Evolutionary conservation across 2,329 filamentous ascomycete species (phyloP), one percentile per base, ranked within the genome.

Genomic region (Knufia petricola): DNA sequence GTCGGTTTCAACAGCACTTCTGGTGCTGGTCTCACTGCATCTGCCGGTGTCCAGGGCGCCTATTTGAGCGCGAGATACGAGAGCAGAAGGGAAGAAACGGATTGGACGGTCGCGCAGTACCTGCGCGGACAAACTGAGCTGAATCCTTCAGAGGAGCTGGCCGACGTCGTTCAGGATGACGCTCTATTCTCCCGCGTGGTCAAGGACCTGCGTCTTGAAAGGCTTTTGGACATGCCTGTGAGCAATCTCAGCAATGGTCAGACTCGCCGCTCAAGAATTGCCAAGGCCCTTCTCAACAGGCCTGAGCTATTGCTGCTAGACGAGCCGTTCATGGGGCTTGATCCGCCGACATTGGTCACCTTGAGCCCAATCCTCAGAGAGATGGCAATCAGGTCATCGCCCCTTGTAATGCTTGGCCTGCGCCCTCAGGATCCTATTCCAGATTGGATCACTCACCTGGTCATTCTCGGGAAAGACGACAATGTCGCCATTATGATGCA

Each of bases 171-270:
- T 8, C 66, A 76, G 1, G 73, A 80, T 37, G 59, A 68, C 20
- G 56, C 65, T 3, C 64, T 79, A 0, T 64, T 94, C 32, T 64
- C 74, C 12, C 73, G 76, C 7, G 79, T 95, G 0, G 76, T 88
- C 13, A 62, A 63, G 4, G 83, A 94, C 58, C 68, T 98, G 48
- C 76, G 77, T 43, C 70, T 98, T 12, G 70, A 74, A 0, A 70
- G 75, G 7, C 71, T 96, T 39, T 69, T 94, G 1, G 76, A 84
- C 32, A 82, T 95, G 62, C 89, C 90, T 0, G 85, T 96, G 6
- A 79, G 85, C 20, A 94, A 92, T 63, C 68, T 98, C 48, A 95
- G 88, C 63, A 95, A 96, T 65, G 92, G 92, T 0, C 92, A 98
- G 66, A 90, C 85, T 4, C 75, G 90, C 54, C 74, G 92, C 48